Evolutionary conservation across 1,284 basidiomycete species (phyloP).

Genomic region (Heterobasidion annosum): DNA sequence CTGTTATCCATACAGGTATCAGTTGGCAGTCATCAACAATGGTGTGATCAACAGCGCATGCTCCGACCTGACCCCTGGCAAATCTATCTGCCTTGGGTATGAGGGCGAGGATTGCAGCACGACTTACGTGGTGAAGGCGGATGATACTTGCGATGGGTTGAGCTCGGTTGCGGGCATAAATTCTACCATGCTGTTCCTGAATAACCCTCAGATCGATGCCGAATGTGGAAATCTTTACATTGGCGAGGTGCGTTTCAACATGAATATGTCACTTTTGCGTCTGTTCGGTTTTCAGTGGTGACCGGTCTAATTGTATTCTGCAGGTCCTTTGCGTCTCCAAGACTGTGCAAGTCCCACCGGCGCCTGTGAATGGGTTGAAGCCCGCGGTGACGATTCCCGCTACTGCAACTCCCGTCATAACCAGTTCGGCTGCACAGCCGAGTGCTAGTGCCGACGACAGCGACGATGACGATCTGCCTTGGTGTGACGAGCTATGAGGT

Average conservation of each 20-base stretch:
- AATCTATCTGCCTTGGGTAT: constrained; percentile 26
- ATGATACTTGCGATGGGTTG: constrained; percentile 45
- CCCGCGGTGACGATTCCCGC: constrained; percentile 26
- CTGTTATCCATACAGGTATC: constrained; percentile 39
- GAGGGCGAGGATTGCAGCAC: constrained; percentile 21
- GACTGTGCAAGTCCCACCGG: constrained; percentile 28
- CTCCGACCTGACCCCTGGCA: constrained; percentile 43
- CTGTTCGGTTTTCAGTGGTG: background rate
- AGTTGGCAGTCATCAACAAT: constrained; percentile 56
- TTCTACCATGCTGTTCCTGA: constrained; percentile 37
- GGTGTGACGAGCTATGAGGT: constrained; percentile 33
- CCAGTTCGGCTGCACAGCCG: constrained; percentile 9
- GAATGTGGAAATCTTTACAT: constrained; percentile 57
- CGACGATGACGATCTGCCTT: constrained; percentile 44
- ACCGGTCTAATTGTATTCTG: background rate
- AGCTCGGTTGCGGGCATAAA: constrained; percentile 29
- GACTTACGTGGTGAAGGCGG: constrained; percentile 32
- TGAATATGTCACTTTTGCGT: background rate
- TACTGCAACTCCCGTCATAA: constrained; percentile 17
- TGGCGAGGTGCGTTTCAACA: constrained; percentile 43
- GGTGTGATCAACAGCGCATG: constrained; percentile 34
- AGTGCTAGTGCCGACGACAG: constrained; percentile 18
- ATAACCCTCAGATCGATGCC: constrained; percentile 61
- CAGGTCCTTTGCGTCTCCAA: constrained; percentile 5
- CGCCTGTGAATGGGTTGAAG: constrained; percentile 23